Evolutionary conservation across 768 basidiomycete species (phyloP), one percentile per base, ranked within the genome.

Genomic region (Hemileccinum rubropunctum): DNA sequence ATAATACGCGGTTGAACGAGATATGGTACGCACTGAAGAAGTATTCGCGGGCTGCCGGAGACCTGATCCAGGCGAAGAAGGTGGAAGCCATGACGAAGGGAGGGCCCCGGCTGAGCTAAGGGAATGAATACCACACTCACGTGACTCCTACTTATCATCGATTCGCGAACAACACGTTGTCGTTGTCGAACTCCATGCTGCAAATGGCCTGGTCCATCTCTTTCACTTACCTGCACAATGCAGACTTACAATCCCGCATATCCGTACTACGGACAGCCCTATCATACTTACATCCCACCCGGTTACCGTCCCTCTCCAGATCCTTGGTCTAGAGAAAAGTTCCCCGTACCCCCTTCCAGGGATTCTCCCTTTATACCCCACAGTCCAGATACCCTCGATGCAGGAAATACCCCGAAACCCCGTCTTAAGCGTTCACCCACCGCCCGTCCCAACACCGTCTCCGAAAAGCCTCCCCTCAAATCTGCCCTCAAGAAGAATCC

Each of bases 21-120:
- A n/a, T n/a, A n/a, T n/a, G n/a, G n/a, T n/a, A n/a, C 93, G 56
- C 54, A 92, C 95, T 97, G 74, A 97, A 89, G 75, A 98, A 95
- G 71, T 98, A 98, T 59, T 94, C 82, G 60, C 91, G 78, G 17
- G 91, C 90, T 40, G 91, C 91, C 45, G 95, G 95, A 41, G 91
- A 93, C 64, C 88, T 86, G 63, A 91, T 63, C 95, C 95, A 98
- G 62, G 81, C 78, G 66, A 88, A 76, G 75, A 97, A 94, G 32
- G 84, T 83, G 33, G 89, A 88, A 50, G 91, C 79, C 91, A 93
- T 92, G 63, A 45, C 37, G 58, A 23, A 23, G 3, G 23, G 23
- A 23, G 23, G 23, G 23, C 23, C 6, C 6, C 6, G 23, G 23
- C 23, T 30, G 9, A 4, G 28, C 3, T 4, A 30, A 4, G 2